Conservation (phyloP, 257 asterid species). For the Salvia rosmarinus region DNA sequence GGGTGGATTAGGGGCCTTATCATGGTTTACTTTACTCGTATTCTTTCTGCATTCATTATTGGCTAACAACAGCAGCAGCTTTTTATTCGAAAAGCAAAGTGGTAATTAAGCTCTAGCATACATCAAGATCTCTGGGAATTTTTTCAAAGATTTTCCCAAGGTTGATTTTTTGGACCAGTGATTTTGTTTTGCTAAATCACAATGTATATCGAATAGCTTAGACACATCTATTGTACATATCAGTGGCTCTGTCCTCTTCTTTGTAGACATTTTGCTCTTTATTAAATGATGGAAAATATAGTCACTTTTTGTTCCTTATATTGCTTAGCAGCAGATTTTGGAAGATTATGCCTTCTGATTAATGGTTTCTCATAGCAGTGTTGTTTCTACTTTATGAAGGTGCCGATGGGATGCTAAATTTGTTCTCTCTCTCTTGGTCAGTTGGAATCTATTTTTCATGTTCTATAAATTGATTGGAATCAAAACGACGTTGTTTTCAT, state of each 20-base stretch:
- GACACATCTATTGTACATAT: slow-evolving; percentile 25
- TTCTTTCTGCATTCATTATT: slow-evolving; percentile 42
- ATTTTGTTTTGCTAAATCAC: slow-evolving; percentile 3
- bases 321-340: too few species aligned
- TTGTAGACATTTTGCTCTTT: slow-evolving; percentile 5
- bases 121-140: slow-evolving; percentile 21
- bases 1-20: slow-evolving; percentile 30
- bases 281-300: slow-evolving; percentile 16
- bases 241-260: not conserved
- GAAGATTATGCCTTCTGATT: too few species aligned
- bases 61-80: slow-evolving; percentile 35
- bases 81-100: slow-evolving; percentile 12
- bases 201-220: slow-evolving; percentile 30
- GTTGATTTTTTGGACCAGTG: slow-evolving; percentile 18
- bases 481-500: too few species aligned
- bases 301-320: not conserved
- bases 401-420: too few species aligned
- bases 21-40: not conserved
- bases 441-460: too few species aligned
- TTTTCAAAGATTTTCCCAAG: slow-evolving; percentile 15
- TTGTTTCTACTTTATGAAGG: too few species aligned
- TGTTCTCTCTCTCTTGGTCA: too few species aligned
- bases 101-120: slow-evolving; percentile 23
- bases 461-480: too few species aligned
- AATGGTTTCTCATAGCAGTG: too few species aligned